Base-by-base conservation (phyloP, 257 asterid genomes). In the Anisodus tanguticus region DNA sequence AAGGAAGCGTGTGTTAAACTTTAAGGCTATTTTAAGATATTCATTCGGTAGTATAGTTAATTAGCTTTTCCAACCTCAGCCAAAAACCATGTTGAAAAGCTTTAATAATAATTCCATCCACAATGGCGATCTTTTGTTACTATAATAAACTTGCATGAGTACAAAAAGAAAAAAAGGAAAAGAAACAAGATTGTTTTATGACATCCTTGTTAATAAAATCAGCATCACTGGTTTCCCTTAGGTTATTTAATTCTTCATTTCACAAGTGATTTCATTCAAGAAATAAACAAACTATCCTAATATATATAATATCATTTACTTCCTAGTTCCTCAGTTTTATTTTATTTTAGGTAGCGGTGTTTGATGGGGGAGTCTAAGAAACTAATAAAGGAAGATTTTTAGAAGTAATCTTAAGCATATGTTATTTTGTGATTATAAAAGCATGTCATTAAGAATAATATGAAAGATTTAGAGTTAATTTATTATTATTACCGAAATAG, bases 261-360 rank as follows among this genome's bases (percentile, higher is more conserved):
- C 41, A 71, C 57, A 9, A 71, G 8, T 9, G 53, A 71, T 71
- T 71, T 71, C 58, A 43, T 71, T 71, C 37, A 71, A 71, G 16
- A 43, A 19, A 31, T 70, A 71, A n/a, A 53, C 6, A 13, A 17
- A 9, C 7, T 71, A 4, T 17, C 6, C 9, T 37, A 66, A 69
- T 39, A 69, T 68, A 39, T 31, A 39, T 6, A 10, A 15, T 1
- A 68, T 68, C 26, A 7, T 45, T 4, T 31, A 64, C 4, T 64
- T 0, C n/a, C 7, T 31, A 31, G 35, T 31, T 31, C 35, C 35
- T 41, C 45, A 41, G 45, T 41, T 37, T 0, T 1, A 0, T 66
- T 69, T 69, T 4, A 69, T 39, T 16, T 16, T 69, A 15, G 10
- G 2, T 69, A 31, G 0, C 0, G 4, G 3, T 69, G 12, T 16